Base-by-base conservation (phyloP, 192 early-diverging fungal species). In the Coemansia sp. region DNA sequence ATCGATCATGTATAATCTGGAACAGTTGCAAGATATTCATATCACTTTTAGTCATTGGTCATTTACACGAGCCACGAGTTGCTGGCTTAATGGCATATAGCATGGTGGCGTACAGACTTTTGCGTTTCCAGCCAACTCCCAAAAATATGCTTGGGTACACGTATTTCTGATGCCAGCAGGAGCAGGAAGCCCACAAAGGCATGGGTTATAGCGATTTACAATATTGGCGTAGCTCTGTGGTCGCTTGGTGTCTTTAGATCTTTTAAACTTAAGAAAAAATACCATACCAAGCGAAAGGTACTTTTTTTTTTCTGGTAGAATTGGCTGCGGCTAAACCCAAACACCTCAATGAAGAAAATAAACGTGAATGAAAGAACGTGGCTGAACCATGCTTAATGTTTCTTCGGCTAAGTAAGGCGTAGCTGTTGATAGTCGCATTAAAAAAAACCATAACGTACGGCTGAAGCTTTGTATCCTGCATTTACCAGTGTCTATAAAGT, bases 371-470 rank as follows among this genome's bases (percentile, higher is more conserved):
- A 4, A 26, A 19, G 20, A 19, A 46, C 10, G 44, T 46, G 44
- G 44, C 44, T 46, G 44, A 18, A 15, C 44, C 23, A 21, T 46
- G 23, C 44, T 21, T 12, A 21, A 16, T 21, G 18, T 16, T 21
- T 15, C 16, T 46, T 12, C 18, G 10, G 18, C 11, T 7, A 46
- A 20, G 44, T 9, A 46, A 20, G 44, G 44, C 15, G 44, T 21
- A 46, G 23, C 23, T 18, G 23, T 46, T 46, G 11, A 46, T 26
- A 46, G 44, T 46, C 19, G 20, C 44, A 46, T 18, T 46, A 21
- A 21, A 19, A 13, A 19, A 19, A 13, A 45, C 12, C 21, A 8
- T 6, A 21, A 46, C 44, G 44, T 21, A 46, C 44, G 44, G 44
- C 44, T 18, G 11, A 43, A 12, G 11, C 19, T 12, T 10, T 46